Evolutionary conservation across 2,329 filamentous ascomycete genomes (phyloP), one percentile per base, ranked within the genome.

Genomic region (Epichloe sibirici): DNA sequence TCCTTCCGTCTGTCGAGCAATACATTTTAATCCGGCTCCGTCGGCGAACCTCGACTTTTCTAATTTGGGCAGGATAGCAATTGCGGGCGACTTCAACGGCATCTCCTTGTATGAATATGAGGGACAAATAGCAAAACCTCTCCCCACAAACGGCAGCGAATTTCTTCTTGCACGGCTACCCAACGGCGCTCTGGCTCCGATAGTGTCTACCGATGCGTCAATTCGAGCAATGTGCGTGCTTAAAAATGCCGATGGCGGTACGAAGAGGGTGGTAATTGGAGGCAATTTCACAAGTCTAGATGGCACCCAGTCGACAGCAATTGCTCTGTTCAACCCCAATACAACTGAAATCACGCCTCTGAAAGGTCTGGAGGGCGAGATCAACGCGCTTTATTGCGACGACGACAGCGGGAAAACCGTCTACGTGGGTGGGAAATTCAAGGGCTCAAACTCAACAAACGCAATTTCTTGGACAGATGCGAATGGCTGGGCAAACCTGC

Each of bases 211-310:
- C 45, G 89, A 97, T 69, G 90, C 86, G 53, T 82, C 85, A 48
- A 95, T 98, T 63, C 79, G 83, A 63, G 78, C 88, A 57, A 93
- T 98, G 86, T 98, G 93, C 71, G 73, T 85, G 21, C 88, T 91
- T 61, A 75, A 82, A 49, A 71, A 76, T 60, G 74, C 77, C 53
- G 78, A 88, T 66, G 86, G 86, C 57, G 77, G 75, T 5, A 70
- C 85, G 53, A 74, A 79, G n/a, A 85, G 86, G 42, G 79, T 97
- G 31, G 79, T 97, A 47, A 78, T 98, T 15, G 93, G 87, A 52
- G 93, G 93, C 47, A 97, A 97, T 71, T 98, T 98, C 66, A 97
- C 93, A 35, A 94, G 88, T 66, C 72, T 98, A 56, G 88, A 84
- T 54, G 83, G 83, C 54, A 77, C 85, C 53, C 73, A 87, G 63